Evolutionary conservation across 129 eudicot genomes (phyloP).

Genomic region (sunflower (Helianthus annuus)): DNA sequence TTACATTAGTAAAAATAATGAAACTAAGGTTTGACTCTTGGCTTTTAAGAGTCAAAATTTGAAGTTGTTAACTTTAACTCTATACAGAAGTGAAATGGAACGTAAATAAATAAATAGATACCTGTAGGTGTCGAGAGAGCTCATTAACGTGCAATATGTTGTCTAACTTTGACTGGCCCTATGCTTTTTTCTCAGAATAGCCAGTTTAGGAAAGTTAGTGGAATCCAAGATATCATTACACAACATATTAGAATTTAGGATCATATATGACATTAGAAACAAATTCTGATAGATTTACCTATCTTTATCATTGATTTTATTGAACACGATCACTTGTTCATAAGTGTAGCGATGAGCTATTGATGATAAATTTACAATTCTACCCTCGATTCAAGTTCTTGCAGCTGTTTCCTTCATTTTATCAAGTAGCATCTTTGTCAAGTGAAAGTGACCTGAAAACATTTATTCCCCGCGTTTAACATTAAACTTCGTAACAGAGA

Average conservation of each 20-base stretch:
- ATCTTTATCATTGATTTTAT: slow-evolving; percentile 56
- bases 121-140: slow-evolving; percentile 75
- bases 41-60: too few relatives aligned
- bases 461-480: background rate
- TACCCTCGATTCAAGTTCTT: too few relatives aligned
- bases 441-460: slow-evolving; percentile 61
- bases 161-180: slow-evolving; percentile 89
- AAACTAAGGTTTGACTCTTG: too few relatives aligned
- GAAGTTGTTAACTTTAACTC: too few relatives aligned
- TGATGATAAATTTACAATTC: slow-evolving; percentile 63
- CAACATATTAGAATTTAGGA: too few relatives aligned
- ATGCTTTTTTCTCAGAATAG: slow-evolving; percentile 84
- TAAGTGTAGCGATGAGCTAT: slow-evolving; percentile 71
- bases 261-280: background rate
- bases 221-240: too few relatives aligned
- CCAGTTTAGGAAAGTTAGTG: slow-evolving; percentile 28
- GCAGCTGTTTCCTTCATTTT: too few relatives aligned
- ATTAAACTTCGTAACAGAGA: too few relatives aligned
- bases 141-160: slow-evolving; percentile 87
- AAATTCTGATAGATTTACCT: slow-evolving; percentile 38
- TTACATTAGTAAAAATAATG: too few relatives aligned
- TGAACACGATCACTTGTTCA: slow-evolving; percentile 56
- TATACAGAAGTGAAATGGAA: too few relatives aligned
- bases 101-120: background rate
- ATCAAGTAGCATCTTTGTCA: too few relatives aligned